Conservation (phyloP, 257 asterid species). For the Schizonepeta tenuifolia region DNA sequence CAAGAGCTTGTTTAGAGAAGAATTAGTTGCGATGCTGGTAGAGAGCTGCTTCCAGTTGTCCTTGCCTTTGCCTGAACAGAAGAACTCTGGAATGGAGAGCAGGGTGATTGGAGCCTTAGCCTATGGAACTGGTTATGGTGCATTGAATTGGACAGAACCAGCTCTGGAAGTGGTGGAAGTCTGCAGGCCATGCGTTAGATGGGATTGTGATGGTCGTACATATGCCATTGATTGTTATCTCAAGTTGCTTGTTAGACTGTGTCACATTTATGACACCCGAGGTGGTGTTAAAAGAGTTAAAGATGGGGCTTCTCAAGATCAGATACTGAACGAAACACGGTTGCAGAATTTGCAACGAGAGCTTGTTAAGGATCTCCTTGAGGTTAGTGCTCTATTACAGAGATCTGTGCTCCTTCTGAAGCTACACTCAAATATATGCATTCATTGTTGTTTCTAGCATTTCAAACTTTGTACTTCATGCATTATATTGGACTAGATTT, state of each 20-base stretch:
- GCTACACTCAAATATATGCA: background rate
- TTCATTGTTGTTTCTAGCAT: background rate
- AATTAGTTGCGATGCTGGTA: conserved; percentile 85
- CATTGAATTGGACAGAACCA: conserved; percentile 91
- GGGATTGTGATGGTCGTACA: conserved; percentile 95
- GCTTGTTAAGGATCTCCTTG: conserved; percentile 77
- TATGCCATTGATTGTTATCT: conserved; percentile 92
- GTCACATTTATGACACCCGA: conserved; percentile 87
- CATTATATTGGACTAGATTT: background rate
- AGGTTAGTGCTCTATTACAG: conserved; percentile 51
- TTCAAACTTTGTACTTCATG: background rate
- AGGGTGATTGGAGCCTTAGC: conserved; percentile 95
- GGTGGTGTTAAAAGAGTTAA: conserved; percentile 92
- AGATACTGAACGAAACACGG: conserved; percentile 86
- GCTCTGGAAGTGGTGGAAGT: conserved; percentile 95
- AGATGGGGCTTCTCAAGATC: conserved; percentile 96
- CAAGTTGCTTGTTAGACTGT: conserved; percentile 85
- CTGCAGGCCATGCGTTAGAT: conserved; percentile 84
- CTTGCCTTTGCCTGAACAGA: conserved; percentile 84
- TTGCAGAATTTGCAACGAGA: conserved; percentile 83
- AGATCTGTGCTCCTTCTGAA: background rate
- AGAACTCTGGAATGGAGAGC: conserved; percentile 81
- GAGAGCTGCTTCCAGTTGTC: conserved; percentile 96
- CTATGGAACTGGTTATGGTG: conserved; percentile 96
- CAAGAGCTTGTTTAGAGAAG: conserved; percentile 89